Conservation (phyloP, 2,329 filamentous ascomycete species). For the Penicillium capsulatum region DNA sequence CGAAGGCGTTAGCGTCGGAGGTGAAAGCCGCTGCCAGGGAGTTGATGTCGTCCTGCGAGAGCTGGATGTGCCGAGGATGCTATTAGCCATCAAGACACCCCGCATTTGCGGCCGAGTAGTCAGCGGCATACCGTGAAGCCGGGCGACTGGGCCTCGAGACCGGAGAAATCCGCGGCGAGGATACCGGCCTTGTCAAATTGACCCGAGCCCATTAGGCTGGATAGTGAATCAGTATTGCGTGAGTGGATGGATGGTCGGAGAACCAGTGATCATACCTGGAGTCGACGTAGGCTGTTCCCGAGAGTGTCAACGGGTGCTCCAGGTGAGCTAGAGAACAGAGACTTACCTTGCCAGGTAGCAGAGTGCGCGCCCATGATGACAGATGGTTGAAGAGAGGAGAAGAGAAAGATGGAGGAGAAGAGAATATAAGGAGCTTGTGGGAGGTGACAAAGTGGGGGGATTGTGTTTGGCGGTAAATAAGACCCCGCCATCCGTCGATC, state of each 20-base stretch:
- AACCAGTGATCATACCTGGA: conserved; percentile 48
- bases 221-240: conserved; percentile 22
- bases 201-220: conserved; percentile 72
- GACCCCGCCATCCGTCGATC: conserved; percentile 16
- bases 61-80: conserved; percentile 29
- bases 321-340: not conserved
- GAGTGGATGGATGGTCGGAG: conserved; percentile 14
- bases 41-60: conserved; percentile 53
- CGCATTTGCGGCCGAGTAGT: conserved; percentile 1
- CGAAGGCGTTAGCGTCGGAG: conserved; percentile 45
- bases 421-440: conserved; percentile 18
- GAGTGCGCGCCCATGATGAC: conserved; percentile 33
- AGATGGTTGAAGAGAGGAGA: conserved; percentile 6
- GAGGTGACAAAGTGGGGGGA: conserved; percentile 16
- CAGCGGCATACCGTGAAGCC: conserved; percentile 64
- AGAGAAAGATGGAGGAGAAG: conserved; percentile 9
- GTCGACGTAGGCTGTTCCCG: conserved; percentile 55
- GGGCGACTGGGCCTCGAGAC: conserved; percentile 67
- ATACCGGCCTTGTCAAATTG: conserved; percentile 82
- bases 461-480: conserved; percentile 24
- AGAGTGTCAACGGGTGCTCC: too few relatives aligned
- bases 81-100: not conserved
- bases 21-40: conserved; percentile 52
- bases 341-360: conserved; percentile 36
- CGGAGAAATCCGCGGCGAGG: conserved; percentile 74